Conservation (phyloP, 345 rosid species). For the Boechera retrofracta region DNA sequence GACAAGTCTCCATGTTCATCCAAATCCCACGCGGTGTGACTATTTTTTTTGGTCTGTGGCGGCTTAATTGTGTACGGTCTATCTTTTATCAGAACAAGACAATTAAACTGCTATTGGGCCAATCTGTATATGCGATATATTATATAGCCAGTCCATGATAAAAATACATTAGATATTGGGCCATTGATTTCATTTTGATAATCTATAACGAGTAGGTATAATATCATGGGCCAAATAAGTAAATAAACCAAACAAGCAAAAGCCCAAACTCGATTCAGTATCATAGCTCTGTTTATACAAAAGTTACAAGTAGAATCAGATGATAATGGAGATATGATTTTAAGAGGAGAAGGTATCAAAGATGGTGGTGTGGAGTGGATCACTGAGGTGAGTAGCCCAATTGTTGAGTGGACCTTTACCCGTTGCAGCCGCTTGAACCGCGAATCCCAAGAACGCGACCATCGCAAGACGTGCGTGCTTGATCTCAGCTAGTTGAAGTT, state of each 20-base stretch:
- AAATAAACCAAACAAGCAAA: background rate
- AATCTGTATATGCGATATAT: background rate
- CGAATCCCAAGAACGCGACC: conserved; percentile 90
- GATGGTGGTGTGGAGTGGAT: conserved; percentile 98
- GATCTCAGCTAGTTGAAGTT: conserved; percentile 94
- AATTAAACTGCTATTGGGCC: background rate
- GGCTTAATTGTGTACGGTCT: background rate
- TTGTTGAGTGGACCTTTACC: conserved; percentile 95
- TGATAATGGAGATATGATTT: conserved; percentile 8
- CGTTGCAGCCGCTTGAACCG: conserved; percentile 88
- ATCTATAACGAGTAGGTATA: background rate
- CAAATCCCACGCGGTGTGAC: conserved; percentile 17
- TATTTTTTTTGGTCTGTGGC: background rate
- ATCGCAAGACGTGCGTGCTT: conserved; percentile 98
- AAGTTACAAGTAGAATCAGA: background rate
- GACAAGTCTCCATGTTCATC: conserved; percentile 22
- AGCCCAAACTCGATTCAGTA: conserved; percentile 27
- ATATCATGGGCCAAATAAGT: conserved; percentile 5
- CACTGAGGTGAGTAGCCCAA: conserved; percentile 98
- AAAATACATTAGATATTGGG: background rate
- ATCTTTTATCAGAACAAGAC: background rate
- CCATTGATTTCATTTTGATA: background rate
- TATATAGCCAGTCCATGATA: background rate
- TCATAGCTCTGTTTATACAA: conserved; percentile 24
- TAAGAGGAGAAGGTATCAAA: conserved; percentile 68